Conservation (phyloP, 352 stramenopile genomes). For the Pythium coloratum region DNA sequence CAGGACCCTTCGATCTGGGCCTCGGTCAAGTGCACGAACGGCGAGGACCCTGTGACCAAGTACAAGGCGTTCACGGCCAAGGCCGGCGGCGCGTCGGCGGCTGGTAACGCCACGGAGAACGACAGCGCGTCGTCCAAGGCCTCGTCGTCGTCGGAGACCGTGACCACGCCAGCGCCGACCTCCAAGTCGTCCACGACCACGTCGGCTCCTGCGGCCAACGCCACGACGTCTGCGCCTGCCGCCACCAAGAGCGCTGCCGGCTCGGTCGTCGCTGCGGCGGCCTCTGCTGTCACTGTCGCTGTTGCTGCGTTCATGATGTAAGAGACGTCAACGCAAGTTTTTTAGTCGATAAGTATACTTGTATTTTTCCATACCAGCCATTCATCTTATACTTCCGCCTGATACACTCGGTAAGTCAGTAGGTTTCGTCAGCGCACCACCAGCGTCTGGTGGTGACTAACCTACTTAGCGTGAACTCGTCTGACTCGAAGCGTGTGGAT, state of each 20-base stretch:
- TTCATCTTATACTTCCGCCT: not conserved
- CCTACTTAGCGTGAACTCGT: not conserved
- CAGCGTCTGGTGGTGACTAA: not conserved
- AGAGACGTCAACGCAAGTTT: not conserved
- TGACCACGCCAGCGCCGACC: not conserved
- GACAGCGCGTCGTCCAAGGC: constrained; percentile 7
- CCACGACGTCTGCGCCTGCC: constrained; percentile 7
- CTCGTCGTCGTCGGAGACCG: not conserved
- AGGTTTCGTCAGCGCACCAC: not conserved
- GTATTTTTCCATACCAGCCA: not conserved
- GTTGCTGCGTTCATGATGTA: constrained; percentile 19
- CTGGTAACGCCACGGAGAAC: not conserved
- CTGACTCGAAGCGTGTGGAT: not conserved
- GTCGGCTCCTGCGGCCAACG: not conserved
- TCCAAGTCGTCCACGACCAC: not conserved
- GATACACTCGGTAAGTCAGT: not conserved
- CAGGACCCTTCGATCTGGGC: constrained; percentile 30
- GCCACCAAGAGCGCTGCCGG: constrained; percentile 5
- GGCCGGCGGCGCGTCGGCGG: not conserved
- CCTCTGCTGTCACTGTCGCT: constrained; percentile 10
- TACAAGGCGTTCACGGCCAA: constrained; percentile 22
- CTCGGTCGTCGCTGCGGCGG: constrained; percentile 9
- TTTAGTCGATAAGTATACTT: not conserved
- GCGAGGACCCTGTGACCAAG: constrained; percentile 29
- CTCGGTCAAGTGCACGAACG: constrained; percentile 26